Evolutionary conservation across 2,329 filamentous ascomycete genomes (phyloP).

Genomic region (Aspergillus viridinutans): DNA sequence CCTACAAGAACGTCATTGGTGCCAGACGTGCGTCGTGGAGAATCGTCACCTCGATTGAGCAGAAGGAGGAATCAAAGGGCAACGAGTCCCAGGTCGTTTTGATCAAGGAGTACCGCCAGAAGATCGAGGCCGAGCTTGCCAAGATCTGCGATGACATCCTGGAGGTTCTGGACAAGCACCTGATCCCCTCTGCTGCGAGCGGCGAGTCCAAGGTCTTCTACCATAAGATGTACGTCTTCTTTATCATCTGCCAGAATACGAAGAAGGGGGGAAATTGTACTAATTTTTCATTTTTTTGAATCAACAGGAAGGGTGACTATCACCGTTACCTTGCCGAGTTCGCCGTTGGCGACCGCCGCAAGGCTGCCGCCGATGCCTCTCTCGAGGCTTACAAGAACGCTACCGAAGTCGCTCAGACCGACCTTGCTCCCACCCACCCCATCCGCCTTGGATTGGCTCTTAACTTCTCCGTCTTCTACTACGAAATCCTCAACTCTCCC

Average conservation of each 20-base stretch:
- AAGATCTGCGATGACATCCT: conserved; percentile 98
- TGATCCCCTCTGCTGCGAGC: conserved; percentile 89
- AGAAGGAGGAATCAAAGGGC: conserved; percentile 99
- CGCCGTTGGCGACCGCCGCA: conserved; percentile 88
- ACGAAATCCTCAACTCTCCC: conserved; percentile 97
- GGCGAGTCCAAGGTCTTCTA: conserved; percentile 99
- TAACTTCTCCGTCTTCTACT: conserved; percentile 99
- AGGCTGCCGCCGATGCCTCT: conserved; percentile 87
- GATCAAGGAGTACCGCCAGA: conserved; percentile 98
- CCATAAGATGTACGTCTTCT: conserved; percentile 83
- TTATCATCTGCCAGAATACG: not conserved
- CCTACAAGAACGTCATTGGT: conserved; percentile 99
- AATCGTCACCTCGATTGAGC: conserved; percentile 97
- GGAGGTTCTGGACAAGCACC: conserved; percentile 85
- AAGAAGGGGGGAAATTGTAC: conserved; percentile 1
- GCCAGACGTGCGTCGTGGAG: conserved; percentile 96
- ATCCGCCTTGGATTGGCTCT: conserved; percentile 88
- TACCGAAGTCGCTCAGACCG: conserved; percentile 83
- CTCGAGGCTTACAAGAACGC: conserved; percentile 96
- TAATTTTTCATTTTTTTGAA: conserved; percentile 19
- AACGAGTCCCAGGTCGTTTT: conserved; percentile 83
- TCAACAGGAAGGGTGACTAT: conserved; percentile 92
- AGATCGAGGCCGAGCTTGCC: conserved; percentile 94
- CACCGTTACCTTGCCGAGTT: conserved; percentile 99
- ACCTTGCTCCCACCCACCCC: conserved; percentile 86